Base-by-base conservation (phyloP, 1,284 basidiomycete species). In the Schizophyllum amplum region DNA sequence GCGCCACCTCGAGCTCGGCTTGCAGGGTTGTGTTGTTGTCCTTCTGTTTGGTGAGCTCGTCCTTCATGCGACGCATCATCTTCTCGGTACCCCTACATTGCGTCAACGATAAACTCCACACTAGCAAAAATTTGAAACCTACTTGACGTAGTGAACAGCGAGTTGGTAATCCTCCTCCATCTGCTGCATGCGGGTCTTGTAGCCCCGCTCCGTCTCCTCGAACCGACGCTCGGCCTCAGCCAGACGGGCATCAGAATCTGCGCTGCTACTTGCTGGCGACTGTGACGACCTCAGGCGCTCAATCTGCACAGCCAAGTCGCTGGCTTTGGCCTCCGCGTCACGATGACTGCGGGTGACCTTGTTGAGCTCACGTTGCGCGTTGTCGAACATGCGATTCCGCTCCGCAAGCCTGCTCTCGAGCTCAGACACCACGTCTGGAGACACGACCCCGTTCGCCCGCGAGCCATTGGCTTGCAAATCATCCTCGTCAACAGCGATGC, bases 21-120 rank as follows among this genome's bases (percentile, higher is more conserved):
- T 95, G 92, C 47, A 98, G 81, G 61, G 79, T 76, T 49, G 83
- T 77, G 68, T 94, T 95, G 51, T 85, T 72, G 56, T 80, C 58
- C 74, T 96, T 96, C 70, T 94, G 90, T 73, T 92, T 95, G 60
- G 84, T 89, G 58, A 96, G 75, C 68, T 97, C 94, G 64, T 93
- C 91, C 72, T 95, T 94, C 90, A 99, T 95, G 64, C 92, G 86
- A 63, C 94, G 87, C 77, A 98, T 90, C 87, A 99, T 96, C 76
- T 98, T 98, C 73, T 99, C 97, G 0, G 95, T 98, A 55, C 94
- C 94, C 80, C 94, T 95, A 67, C 68, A 20, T 64, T 27, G 62
- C 65, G 33, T 62, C 53, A 68, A 66, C 65, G 54, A 63, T 64
- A 55, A 62, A 55, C 15, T 2, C 24, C 2, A n/a, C 4, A 53